Evolutionary conservation across 768 basidiomycete genomes (phyloP).

Genomic region (Coprinopsis sp.): DNA sequence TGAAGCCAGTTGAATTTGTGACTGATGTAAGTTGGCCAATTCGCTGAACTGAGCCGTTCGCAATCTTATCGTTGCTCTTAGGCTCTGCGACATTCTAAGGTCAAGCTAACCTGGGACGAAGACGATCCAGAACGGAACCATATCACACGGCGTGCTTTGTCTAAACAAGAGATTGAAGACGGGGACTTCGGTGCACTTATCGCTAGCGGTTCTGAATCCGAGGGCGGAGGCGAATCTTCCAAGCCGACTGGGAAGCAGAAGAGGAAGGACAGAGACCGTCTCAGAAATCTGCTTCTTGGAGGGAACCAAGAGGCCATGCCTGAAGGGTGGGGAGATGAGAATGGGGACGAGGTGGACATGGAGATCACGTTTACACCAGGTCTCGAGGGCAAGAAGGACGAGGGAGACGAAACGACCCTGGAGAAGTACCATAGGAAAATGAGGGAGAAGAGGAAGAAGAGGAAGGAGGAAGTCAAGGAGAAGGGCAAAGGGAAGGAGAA

Average conservation of each 20-base stretch:
- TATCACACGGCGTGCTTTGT: slow-evolving; percentile 72
- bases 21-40: slow-evolving; percentile 91
- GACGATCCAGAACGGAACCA: slow-evolving; percentile 87
- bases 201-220: slow-evolving; percentile 60
- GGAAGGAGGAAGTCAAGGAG: slow-evolving; percentile 62
- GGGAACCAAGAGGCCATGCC: slow-evolving; percentile 65
- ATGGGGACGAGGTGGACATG: slow-evolving; percentile 69
- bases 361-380: slow-evolving; percentile 94
- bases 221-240: slow-evolving; percentile 26
- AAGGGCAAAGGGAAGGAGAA: slow-evolving; percentile 20
- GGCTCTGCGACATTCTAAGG: slow-evolving; percentile 97
- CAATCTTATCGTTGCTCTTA: no score
- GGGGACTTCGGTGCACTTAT: slow-evolving; percentile 82
- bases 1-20: slow-evolving; percentile 81
- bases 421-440: slow-evolving; percentile 87
- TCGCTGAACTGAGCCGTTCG: no score
- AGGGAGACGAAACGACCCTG: slow-evolving; percentile 78
- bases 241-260: slow-evolving; percentile 33
- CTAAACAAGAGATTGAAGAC: slow-evolving; percentile 85
- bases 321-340: slow-evolving; percentile 70
- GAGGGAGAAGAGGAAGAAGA: slow-evolving; percentile 81
- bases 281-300: slow-evolving; percentile 73
- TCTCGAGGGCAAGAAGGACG: slow-evolving; percentile 49
- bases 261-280: slow-evolving; percentile 53
- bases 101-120: slow-evolving; percentile 97